A percentile compares a stretch with the other conserved stretches of the same genome.
Conservation (phyloP, 306 rosid genomes). For the Casuarina cunninghamiana region DNA sequence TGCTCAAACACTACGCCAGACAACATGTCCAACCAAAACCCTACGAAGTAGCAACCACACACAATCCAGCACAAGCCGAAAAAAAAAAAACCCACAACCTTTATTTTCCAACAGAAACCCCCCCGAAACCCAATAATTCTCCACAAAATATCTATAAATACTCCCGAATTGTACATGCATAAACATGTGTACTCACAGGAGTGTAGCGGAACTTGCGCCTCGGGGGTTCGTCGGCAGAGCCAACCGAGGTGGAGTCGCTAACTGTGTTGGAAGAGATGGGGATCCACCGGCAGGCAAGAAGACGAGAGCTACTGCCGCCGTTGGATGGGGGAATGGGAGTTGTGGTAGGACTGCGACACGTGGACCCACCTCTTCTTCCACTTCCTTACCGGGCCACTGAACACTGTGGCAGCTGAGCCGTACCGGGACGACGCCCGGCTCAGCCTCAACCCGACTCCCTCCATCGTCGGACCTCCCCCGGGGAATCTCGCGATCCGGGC, state of each 20-base stretch:
- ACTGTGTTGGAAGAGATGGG: conserved; percentile 43
- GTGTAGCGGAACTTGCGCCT: conserved; percentile 91
- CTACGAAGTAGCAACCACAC: neutral
- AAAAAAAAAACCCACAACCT: neutral
- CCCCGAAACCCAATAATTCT: neutral
- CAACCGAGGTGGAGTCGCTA: conserved; percentile 3
- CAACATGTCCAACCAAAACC: neutral
- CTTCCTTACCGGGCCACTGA: conserved; percentile 90
- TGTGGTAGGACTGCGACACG: conserved; percentile 55
- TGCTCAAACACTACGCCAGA: neutral
- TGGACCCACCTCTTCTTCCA: conserved; percentile 99
- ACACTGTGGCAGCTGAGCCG: conserved; percentile 77
- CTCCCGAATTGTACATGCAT: neutral
- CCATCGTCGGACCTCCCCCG: conserved; percentile 45
- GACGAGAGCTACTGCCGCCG: conserved; percentile 48
- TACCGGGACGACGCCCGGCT: conserved; percentile 94
- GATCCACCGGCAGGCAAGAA: conserved; percentile 95
- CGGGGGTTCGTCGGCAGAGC: conserved; percentile 73
- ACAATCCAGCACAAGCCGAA: neutral
- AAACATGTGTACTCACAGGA: conserved; percentile 52
- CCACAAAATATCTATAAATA: neutral
- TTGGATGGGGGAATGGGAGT: conserved; percentile 45
- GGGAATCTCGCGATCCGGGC: neutral
- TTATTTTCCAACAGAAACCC: neutral
- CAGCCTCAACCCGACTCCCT: conserved; percentile 78